A percentile compares a stretch with the other conserved stretches of the same genome.
phyloP scores from a whole-genome alignment of 176 grass and related monocot species.

The barley (Hordeum vulgare) region DNA sequence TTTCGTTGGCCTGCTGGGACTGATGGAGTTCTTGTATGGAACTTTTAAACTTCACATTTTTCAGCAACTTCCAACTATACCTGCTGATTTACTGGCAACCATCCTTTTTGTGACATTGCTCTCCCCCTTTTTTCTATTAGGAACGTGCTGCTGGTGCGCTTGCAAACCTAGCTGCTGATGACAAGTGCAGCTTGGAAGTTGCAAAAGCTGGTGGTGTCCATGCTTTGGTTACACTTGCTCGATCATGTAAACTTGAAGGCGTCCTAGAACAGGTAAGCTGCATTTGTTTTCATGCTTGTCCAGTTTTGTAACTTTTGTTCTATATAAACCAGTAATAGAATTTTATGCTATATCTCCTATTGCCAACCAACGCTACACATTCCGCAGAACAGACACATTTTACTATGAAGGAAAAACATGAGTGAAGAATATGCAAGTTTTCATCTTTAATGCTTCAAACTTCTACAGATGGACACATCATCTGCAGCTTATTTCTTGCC shows the following conservation, averaged over 20 bases:
- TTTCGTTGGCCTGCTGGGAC: conserved; percentile 81
- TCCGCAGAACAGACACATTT: neutral
- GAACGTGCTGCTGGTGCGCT: conserved; percentile 96
- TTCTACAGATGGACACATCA: neutral
- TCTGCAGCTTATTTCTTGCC: conserved; percentile 20
- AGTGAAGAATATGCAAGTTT: neutral
- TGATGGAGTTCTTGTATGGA: conserved; percentile 93
- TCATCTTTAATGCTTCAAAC: neutral
- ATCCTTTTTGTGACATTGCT: conserved; percentile 13
- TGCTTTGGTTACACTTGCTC: conserved; percentile 94
- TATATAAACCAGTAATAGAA: neutral
- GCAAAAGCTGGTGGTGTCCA: conserved; percentile 90
- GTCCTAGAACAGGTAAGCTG: conserved; percentile 82
- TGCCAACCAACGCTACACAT: neutral
- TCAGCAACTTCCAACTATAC: conserved; percentile 2
- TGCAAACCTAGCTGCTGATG: conserved; percentile 97
- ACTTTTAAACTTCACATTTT: conserved; percentile 6
- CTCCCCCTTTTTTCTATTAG: conserved; percentile 42
- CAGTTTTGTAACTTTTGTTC: neutral
- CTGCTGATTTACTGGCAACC: neutral
- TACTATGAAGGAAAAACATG: conserved; percentile 7
- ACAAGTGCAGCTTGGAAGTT: conserved; percentile 98
- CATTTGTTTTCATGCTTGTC: conserved; percentile 3
- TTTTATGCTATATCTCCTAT: conserved; percentile 7
- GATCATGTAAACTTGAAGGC: conserved; percentile 87